These are phyloP conservation scores for Clonostachys sp. DNA, from an alignment of 2,329 filamentous ascomycete species.

Conservation along the genomic window DNA sequence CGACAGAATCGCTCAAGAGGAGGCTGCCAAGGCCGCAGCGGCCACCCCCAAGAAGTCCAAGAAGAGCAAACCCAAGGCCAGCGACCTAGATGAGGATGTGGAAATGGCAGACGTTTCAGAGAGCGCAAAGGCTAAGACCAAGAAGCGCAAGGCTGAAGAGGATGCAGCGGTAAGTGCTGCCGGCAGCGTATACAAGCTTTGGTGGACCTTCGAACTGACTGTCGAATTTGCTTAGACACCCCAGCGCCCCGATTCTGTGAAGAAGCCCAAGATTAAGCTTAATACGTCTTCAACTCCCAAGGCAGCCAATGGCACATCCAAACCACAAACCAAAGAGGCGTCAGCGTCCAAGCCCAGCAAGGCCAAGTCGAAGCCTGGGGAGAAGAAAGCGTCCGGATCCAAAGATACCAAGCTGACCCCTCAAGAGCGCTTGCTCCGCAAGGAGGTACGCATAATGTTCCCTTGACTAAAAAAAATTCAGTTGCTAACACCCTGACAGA, in stretches of 20 bases:
- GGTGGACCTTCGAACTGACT: too few relatives aligned
- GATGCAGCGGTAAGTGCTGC: slow-evolving; percentile 28
- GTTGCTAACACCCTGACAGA: slow-evolving; percentile 39
- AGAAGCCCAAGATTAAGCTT: slow-evolving; percentile 65
- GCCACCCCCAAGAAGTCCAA: slow-evolving; percentile 34
- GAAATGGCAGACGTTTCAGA: slow-evolving; percentile 48
- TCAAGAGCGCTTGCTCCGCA: slow-evolving; percentile 54
- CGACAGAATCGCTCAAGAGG: slow-evolving; percentile 50
- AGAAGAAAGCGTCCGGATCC: slow-evolving; percentile 46
- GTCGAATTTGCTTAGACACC: slow-evolving; percentile 34
- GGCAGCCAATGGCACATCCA: slow-evolving; percentile 55
- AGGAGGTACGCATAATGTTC: slow-evolving; percentile 40
- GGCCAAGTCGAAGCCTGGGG: slow-evolving; percentile 57
- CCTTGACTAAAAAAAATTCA: not conserved
- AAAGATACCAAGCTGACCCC: slow-evolving; percentile 55
- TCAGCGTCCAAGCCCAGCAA: slow-evolving; percentile 47
- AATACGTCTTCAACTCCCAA: slow-evolving; percentile 65
- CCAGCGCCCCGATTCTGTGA: slow-evolving; percentile 56
- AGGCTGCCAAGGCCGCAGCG: slow-evolving; percentile 37
- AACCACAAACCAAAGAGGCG: slow-evolving; percentile 53
- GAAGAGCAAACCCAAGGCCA: slow-evolving; percentile 45
- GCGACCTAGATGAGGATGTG: slow-evolving; percentile 58
- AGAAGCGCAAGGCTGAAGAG: slow-evolving; percentile 83
- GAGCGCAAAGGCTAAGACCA: slow-evolving; percentile 58
- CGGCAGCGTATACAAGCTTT: too few relatives aligned